Base-by-base conservation (phyloP, 768 basidiomycete genomes). In the Roridomyces roridus region DNA sequence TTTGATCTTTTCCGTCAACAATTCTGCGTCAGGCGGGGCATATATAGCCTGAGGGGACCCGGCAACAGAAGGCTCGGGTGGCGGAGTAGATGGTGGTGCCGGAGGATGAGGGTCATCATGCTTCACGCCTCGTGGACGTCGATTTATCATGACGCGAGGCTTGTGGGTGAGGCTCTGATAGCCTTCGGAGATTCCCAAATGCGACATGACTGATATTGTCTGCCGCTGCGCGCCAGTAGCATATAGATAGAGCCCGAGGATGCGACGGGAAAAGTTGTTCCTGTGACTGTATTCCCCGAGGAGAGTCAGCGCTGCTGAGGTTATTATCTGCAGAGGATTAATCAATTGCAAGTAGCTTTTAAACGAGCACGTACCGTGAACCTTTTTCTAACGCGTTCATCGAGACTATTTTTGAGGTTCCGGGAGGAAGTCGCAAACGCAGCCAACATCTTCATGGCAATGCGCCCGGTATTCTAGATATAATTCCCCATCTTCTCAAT, bases 211-310 rank as follows among this genome's bases (percentile, higher is more conserved):
- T 6, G 63, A 43, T 7, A 76, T 70, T 0, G 65, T 54, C 44
- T 76, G 75, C 0, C 71, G 63, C 28, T 71, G 69, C 1, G 72
- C 67, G 1, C 75, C 75, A 3, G 60, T 59, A 1, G 71, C 70
- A 54, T 74, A 75, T 0, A 73, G 49, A 42, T 72, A 77, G 1
- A 76, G 52, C 1, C 63, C 64, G 24, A 73, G 50, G 11, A 72
- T 62, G 1, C 66, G 59, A 24, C 65, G 66, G 1, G 58, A 42
- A n/a, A 61, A 57, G 60, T 70, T 75, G 50, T 77, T 77, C 1
- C 49, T 48, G 23, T 71, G 68, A 46, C 73, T 75, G 28, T 65
- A 71, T 54, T 72, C 71, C 4, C 67, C 64, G 11, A 74, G 68
- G 18, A 59, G 60, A 0, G 55, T 42, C 0, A 71, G 47, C 0